A percentile compares a stretch with the other conserved stretches of the same genome.
Conservation (phyloP, 768 basidiomycete species). For the Tricholoma saponaceum region DNA sequence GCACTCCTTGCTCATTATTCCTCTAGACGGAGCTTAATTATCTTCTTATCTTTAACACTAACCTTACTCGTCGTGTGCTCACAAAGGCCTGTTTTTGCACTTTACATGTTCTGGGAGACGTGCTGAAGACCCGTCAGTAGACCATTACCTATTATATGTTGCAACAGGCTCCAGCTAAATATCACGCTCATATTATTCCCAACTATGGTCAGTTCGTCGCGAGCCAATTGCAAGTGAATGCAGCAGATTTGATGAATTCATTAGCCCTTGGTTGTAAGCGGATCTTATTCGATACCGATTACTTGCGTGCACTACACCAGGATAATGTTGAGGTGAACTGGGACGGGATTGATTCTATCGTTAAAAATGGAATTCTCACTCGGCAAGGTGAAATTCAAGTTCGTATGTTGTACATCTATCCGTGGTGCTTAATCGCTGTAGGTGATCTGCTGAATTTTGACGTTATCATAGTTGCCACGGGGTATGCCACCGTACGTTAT, state of each 20-base stretch:
- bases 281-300: conserved; percentile 44
- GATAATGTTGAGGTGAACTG: conserved; percentile 43
- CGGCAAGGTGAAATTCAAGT: conserved; percentile 25
- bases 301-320: conserved; percentile 38
- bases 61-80: not conserved
- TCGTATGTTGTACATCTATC: not conserved
- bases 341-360: conserved; percentile 34
- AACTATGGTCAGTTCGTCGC: conserved; percentile 34
- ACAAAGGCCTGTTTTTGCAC: conserved; percentile 2
- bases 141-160: conserved; percentile 29
- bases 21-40: not conserved
- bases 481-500: conserved; percentile 24
- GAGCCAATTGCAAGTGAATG: not conserved
- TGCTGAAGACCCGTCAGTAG: conserved; percentile 8
- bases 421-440: conserved; percentile 11
- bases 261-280: conserved; percentile 53
- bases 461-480: conserved; percentile 37
- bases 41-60: not conserved
- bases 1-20: not conserved
- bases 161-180: conserved; percentile 38
- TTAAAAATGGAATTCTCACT: conserved; percentile 39
- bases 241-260: not conserved
- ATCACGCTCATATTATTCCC: conserved; percentile 43
- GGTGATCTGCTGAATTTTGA: conserved; percentile 32
- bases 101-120: not conserved